Percentiles rank a stretch among this genome's conserved stretches.
Evolutionary conservation across 2,329 filamentous ascomycete species (phyloP).

Genomic region (Fusarium protoensiforme): DNA sequence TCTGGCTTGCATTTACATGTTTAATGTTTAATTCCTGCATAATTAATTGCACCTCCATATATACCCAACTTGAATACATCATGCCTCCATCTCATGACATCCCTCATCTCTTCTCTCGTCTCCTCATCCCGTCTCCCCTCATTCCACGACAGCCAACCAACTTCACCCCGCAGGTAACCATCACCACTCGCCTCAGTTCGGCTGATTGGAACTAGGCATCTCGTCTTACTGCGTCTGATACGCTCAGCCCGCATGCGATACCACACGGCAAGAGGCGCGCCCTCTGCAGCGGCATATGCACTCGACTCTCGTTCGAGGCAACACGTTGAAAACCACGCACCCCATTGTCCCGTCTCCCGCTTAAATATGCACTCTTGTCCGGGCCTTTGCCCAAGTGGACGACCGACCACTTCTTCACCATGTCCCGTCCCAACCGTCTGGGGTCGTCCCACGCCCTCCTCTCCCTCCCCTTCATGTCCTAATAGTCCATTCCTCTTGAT

Average conservation of each 20-base stretch:
- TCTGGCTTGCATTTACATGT: neutral
- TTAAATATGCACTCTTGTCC: slow-evolving; percentile 37
- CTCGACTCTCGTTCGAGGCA: slow-evolving; percentile 26
- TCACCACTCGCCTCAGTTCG: slow-evolving; percentile 31
- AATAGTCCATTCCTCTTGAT: neutral
- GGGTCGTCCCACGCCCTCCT: slow-evolving; percentile 29
- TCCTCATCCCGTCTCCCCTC: too few species aligned
- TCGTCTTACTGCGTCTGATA: slow-evolving; percentile 24
- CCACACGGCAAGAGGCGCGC: slow-evolving; percentile 8
- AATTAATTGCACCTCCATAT: neutral
- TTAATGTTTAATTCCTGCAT: neutral
- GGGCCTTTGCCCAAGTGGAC: slow-evolving; percentile 20
- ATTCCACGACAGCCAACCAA: slow-evolving; percentile 26
- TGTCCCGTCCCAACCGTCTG: slow-evolving; percentile 18
- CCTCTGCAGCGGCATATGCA: slow-evolving; percentile 40
- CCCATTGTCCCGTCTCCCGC: slow-evolving; percentile 9
- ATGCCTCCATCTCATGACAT: too few species aligned
- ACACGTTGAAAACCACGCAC: slow-evolving; percentile 3
- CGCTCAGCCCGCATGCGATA: slow-evolving; percentile 16
- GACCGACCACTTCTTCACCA: slow-evolving; percentile 9
- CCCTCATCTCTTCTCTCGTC: too few species aligned
- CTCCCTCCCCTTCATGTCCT: slow-evolving; percentile 24
- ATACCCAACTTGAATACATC: neutral
- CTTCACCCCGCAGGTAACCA: slow-evolving; percentile 24
- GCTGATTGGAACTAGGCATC: slow-evolving; percentile 36